Evolutionary conservation across 2,329 filamentous ascomycete genomes (phyloP).

Genomic region (Biscogniauxia marginata): DNA sequence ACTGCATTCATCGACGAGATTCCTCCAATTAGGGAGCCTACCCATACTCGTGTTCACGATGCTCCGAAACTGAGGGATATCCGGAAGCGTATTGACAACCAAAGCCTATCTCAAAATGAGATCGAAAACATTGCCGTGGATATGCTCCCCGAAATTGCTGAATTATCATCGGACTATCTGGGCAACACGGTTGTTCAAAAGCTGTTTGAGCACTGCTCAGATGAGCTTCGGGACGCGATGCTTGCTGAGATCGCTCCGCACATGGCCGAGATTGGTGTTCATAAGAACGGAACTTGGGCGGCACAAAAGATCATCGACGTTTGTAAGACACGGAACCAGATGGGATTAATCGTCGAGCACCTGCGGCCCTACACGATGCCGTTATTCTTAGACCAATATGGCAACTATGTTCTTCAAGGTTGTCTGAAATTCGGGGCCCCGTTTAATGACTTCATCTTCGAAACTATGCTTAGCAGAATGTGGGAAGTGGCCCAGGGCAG

Average conservation of each 20-base stretch:
- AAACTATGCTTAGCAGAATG: conserved; percentile 90
- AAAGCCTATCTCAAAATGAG: conserved; percentile 78
- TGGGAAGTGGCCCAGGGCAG: conserved; percentile 93
- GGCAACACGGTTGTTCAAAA: conserved; percentile 99
- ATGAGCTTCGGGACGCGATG: conserved; percentile 89
- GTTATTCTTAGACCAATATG: conserved; percentile 94
- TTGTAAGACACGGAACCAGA: conserved; percentile 80
- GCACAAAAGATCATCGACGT: conserved; percentile 99
- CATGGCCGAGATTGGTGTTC: conserved; percentile 92
- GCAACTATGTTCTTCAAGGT: conserved; percentile 97
- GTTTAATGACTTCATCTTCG: conserved; percentile 95
- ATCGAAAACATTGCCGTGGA: conserved; percentile 89
- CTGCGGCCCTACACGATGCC: conserved; percentile 84
- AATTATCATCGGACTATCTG: conserved; percentile 91
- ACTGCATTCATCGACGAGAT: conserved; percentile 77
- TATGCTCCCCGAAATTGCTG: conserved; percentile 96
- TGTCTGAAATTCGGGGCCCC: conserved; percentile 88
- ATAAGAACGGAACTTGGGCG: conserved; percentile 99
- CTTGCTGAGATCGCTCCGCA: conserved; percentile 83
- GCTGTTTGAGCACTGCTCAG: conserved; percentile 93
- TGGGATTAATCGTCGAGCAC: conserved; percentile 79
- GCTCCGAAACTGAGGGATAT: conserved; percentile 94
- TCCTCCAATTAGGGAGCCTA: conserved; percentile 83
- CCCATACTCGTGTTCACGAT: conserved; percentile 85
- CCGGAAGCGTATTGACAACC: conserved; percentile 95